Conservation (phyloP, 345 rosid genomes). For the Eutrema japonicum region DNA sequence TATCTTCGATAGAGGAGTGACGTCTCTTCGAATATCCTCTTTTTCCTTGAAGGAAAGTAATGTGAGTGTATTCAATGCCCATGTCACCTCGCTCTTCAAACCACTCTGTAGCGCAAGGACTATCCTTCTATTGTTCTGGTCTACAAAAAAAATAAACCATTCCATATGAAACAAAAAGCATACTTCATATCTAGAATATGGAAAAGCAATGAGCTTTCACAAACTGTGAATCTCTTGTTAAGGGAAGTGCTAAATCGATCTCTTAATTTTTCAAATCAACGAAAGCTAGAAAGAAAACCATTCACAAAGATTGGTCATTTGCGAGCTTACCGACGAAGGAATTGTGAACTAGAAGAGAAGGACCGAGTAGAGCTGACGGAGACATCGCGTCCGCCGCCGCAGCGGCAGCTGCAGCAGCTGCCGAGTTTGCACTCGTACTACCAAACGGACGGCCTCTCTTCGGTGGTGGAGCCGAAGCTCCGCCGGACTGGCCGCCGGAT, state of each 20-base stretch:
- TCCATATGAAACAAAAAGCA: not conserved
- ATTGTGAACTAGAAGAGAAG: slow-evolving; percentile 85
- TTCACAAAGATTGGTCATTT: slow-evolving; percentile 26
- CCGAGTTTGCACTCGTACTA: slow-evolving; percentile 55
- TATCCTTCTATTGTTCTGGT: slow-evolving; percentile 86
- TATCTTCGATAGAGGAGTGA: slow-evolving; percentile 80
- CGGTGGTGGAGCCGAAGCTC: slow-evolving; percentile 60
- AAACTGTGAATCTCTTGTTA: too few relatives aligned
- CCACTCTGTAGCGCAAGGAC: slow-evolving; percentile 98
- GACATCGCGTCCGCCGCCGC: slow-evolving; percentile 66
- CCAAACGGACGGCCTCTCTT: slow-evolving; percentile 96
- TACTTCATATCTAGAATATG: not conserved
- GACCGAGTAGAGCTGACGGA: slow-evolving; percentile 78
- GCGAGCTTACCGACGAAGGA: slow-evolving; percentile 73
- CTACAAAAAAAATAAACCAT: slow-evolving; percentile 34
- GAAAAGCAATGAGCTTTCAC: slow-evolving; percentile 13
- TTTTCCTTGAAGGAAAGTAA: slow-evolving; percentile 93
- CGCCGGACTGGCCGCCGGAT: slow-evolving; percentile 71
- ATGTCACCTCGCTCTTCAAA: slow-evolving; percentile 87
- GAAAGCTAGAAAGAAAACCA: not conserved
- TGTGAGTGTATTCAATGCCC: slow-evolving; percentile 94
- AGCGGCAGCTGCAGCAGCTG: slow-evolving; percentile 49
- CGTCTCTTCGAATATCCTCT: slow-evolving; percentile 84
- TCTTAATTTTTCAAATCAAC: slow-evolving; percentile 6
- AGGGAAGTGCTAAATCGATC: not conserved